Conservation (phyloP, 1,284 basidiomycete species). For the Flammula alnicola region DNA sequence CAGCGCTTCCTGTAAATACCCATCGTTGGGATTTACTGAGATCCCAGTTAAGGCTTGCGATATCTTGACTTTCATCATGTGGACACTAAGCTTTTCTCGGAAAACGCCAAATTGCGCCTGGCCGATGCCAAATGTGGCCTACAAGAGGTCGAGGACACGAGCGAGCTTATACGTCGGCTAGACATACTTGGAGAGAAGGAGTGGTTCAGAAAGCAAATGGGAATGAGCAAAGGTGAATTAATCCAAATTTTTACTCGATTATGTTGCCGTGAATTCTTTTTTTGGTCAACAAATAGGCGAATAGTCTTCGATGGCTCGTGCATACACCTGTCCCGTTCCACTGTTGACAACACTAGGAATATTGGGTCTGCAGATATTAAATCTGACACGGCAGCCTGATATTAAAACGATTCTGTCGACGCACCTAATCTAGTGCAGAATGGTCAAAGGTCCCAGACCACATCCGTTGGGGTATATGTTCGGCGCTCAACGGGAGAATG, state of each 20-base stretch:
- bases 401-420: no score
- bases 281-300: background rate
- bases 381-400: no score
- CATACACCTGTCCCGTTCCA: no score
- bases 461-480: no score
- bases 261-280: background rate
- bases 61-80: slow-evolving; percentile 48
- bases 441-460: background rate
- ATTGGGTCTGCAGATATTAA: no score
- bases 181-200: slow-evolving; percentile 38
- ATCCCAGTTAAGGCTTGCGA: slow-evolving; percentile 33
- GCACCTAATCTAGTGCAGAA: background rate
- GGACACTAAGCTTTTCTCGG: slow-evolving; percentile 35
- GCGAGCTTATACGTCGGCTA: slow-evolving; percentile 33
- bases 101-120: slow-evolving; percentile 21
- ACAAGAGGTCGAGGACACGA: slow-evolving; percentile 39
- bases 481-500: no score
- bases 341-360: no score
- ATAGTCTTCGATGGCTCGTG: no score
- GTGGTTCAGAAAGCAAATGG: slow-evolving; percentile 43
- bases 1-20: background rate
- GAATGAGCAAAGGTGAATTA: slow-evolving; percentile 35
- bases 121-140: slow-evolving; percentile 34
- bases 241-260: background rate
- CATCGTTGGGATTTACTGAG: background rate